Evolutionary conservation across 2,329 filamentous ascomycete genomes (phyloP), one percentile per base, ranked within the genome.

Genomic region (Epichloe typhina): DNA sequence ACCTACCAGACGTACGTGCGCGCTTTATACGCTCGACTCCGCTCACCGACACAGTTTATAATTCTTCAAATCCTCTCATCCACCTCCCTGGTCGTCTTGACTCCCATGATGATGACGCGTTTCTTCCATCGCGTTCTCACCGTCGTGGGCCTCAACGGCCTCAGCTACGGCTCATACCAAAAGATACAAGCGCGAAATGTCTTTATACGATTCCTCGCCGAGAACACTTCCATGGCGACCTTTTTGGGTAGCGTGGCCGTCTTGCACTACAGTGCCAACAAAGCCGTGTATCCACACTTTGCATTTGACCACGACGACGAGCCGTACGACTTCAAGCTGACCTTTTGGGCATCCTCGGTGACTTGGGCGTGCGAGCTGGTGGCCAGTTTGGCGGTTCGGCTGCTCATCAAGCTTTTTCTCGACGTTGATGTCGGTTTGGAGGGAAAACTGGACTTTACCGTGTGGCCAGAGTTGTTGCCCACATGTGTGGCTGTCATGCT

Each of bases 1-100:
- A 85, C 82, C 5, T 85, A 85, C 64, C 81, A 85, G 65, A 84
- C 81, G 4, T 85, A 84, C 64, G 82, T 85, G 12, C 79, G 82
- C 49, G 80, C 82, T 11, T 65, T 85, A 52, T 85, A 85, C 61
- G 82, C 82, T 13, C 79, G 82, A 17, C 74, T 85, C 13, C 80
- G 82, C 54, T 81, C 77, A 5, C 82, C 80, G 0, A 66, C 70
- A 39, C 80, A 84, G 64, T 85, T 85, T 66, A 71, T 84, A 52
- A 71, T 77, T 56, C 77, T 85, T 38, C 82, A 85, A 63, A 65
- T 80, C 15, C 69, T 85, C 54, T 84, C 80, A 1, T 83, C 79
- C 17, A 74, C 76, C 9, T 72, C 75, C 50, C 74, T 84, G 49
- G 80, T 85, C 58, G 70, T 84, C 53, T 67, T 84, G 38, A 80